A percentile compares a stretch with the other conserved stretches of the same genome.
phyloP scores from a whole-genome alignment of 2,329 filamentous ascomycete genomes.

The Colletotrichum coccodes region DNA sequence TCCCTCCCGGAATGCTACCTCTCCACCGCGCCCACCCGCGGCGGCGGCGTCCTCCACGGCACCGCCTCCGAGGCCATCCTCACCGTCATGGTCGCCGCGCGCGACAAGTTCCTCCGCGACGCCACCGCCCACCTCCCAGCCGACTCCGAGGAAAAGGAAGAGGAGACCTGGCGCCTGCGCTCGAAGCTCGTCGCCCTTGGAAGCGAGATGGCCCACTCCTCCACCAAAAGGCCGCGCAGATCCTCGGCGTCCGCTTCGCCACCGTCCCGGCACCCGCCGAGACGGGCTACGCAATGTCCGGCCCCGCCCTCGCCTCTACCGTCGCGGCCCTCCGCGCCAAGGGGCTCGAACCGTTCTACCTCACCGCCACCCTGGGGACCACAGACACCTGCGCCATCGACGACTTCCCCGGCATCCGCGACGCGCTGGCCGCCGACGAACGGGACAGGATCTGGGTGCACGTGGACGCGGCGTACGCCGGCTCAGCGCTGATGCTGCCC shows the following conservation, averaged over 20 bases:
- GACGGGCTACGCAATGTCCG: conserved; percentile 78
- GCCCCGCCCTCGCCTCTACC: conserved; percentile 65
- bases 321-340: conserved; percentile 73
- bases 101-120: conserved; percentile 79
- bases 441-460: conserved; percentile 83
- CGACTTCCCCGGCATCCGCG: conserved; percentile 76
- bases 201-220: conserved; percentile 83
- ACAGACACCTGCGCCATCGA: conserved; percentile 91
- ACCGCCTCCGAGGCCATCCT: conserved; percentile 89
- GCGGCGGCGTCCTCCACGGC: conserved; percentile 95
- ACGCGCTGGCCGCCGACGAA: conserved; percentile 45
- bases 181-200: conserved; percentile 78
- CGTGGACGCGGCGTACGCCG: conserved; percentile 93
- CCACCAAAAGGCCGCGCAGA: conserved; percentile 88
- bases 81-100: conserved; percentile 86
- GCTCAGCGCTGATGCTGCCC: conserved; percentile 82
- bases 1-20: conserved; percentile 78
- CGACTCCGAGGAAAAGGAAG: conserved; percentile 74
- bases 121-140: conserved; percentile 61
- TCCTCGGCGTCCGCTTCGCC: conserved; percentile 85
- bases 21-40: conserved; percentile 74
- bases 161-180: conserved; percentile 67
- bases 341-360: conserved; percentile 85
- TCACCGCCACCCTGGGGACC: conserved; percentile 86
- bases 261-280: conserved; percentile 71